A percentile compares a stretch with the other conserved stretches of the same genome.
Conservation (phyloP, 2,329 filamentous ascomycete species). For the Apiospora phragmitis region DNA sequence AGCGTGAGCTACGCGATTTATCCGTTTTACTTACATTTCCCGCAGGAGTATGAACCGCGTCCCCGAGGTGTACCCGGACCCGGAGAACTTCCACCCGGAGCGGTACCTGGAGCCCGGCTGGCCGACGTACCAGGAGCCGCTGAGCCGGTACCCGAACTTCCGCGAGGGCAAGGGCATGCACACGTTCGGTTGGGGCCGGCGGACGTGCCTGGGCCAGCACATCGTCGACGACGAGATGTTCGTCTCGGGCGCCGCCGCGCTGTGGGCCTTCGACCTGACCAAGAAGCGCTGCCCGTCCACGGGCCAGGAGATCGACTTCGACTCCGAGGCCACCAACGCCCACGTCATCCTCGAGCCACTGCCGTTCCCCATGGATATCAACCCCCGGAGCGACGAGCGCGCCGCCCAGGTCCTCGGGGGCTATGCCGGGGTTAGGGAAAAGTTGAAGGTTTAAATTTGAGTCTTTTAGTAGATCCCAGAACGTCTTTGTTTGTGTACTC, state of each 20-base stretch:
- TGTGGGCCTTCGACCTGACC: constrained; percentile 50
- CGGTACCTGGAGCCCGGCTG: constrained; percentile 63
- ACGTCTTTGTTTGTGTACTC: not conserved
- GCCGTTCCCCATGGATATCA: constrained; percentile 47
- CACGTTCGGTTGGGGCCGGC: constrained; percentile 65
- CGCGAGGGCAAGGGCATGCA: constrained; percentile 59
- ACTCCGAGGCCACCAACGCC: constrained; percentile 50
- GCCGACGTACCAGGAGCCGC: constrained; percentile 65
- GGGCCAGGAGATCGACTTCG: constrained; percentile 43
- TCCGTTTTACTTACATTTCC: not conserved
- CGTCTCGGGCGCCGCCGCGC: constrained; percentile 45
- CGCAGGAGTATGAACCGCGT: constrained; percentile 58
- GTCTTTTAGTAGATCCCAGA: not conserved
- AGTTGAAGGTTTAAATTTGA: constrained; percentile 20
- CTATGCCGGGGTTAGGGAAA: constrained; percentile 34
- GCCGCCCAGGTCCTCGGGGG: constrained; percentile 37
- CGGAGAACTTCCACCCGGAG: constrained; percentile 63
- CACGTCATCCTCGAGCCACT: constrained; percentile 54
- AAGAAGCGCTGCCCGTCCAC: constrained; percentile 43
- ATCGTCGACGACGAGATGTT: constrained; percentile 63
- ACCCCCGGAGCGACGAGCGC: constrained; percentile 40
- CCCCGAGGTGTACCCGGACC: constrained; percentile 59
- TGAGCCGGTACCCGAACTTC: constrained; percentile 63
- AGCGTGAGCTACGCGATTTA: not conserved
- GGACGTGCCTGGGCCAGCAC: constrained; percentile 62